These are phyloP conservation scores for Silene coronaria DNA, from an alignment of 179 eudicot genomes.

Conservation along the genomic window DNA sequence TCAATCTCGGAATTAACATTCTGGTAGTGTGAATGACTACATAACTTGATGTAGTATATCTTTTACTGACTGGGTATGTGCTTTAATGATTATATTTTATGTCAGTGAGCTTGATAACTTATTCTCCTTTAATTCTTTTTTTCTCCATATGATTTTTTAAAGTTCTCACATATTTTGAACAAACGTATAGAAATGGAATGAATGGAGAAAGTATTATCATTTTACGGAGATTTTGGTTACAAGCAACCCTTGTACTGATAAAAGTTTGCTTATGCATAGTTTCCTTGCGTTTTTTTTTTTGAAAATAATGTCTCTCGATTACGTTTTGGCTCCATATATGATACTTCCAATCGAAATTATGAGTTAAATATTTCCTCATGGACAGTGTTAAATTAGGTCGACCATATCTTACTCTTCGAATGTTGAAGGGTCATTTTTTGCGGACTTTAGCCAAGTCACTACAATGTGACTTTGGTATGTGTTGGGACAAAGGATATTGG, in stretches of 20 bases:
- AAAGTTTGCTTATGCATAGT: background rate
- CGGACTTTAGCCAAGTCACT: background rate
- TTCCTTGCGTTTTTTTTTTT: background rate
- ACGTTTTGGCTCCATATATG: background rate
- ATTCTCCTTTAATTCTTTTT: no score
- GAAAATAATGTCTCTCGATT: background rate
- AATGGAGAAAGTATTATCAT: no score
- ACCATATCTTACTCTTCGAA: background rate
- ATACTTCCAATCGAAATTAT: background rate
- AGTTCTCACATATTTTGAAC: no score
- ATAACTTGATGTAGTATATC: background rate
- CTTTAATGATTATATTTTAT: background rate
- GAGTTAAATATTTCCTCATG: background rate
- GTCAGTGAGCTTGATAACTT: background rate
- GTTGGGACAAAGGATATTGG: background rate
- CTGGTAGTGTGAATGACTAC: background rate
- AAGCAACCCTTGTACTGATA: background rate
- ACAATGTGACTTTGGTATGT: background rate
- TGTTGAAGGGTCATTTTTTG: background rate
- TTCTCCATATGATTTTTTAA: no score
- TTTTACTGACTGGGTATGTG: background rate
- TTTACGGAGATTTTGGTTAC: background rate
- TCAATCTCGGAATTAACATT: background rate
- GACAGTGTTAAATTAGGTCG: background rate
- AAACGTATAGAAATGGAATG: no score